Conservation (phyloP, 306 rosid genomes). For the Albizia julibrissin region DNA sequence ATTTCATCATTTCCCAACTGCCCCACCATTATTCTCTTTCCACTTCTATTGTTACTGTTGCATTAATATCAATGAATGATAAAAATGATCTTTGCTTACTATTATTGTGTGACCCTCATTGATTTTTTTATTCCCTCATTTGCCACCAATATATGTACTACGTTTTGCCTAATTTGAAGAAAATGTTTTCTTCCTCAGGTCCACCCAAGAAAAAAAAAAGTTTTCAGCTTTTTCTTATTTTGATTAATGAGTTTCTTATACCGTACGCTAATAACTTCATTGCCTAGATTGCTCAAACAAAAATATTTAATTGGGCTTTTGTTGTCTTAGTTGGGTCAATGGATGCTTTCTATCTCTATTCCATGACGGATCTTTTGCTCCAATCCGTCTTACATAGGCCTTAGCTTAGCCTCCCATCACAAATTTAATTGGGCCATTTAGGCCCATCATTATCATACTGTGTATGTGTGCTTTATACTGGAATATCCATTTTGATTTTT, state of each 20-base stretch:
- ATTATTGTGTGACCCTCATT: slow-evolving; percentile 43
- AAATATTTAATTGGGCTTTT: not conserved
- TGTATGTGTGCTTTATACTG: no score
- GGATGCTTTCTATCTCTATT: no score
- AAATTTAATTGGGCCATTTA: no score
- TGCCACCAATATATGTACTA: not conserved
- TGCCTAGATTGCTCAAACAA: not conserved
- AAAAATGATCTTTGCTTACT: slow-evolving; percentile 36
- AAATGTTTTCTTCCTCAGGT: not conserved
- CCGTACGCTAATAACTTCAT: not conserved
- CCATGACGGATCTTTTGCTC: no score
- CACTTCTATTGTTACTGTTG: slow-evolving; percentile 23
- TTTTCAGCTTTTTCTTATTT: not conserved
- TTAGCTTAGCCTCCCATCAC: no score
- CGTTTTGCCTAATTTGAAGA: not conserved
- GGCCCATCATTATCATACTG: no score
- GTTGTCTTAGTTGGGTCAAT: not conserved
- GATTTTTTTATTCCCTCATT: slow-evolving; percentile 19
- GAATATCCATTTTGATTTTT: no score
- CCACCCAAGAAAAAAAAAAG: not conserved
- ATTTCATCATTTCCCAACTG: slow-evolving; percentile 50
- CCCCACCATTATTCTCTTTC: slow-evolving; percentile 40
- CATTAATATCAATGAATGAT: slow-evolving; percentile 22
- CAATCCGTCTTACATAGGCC: no score
- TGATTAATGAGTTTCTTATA: not conserved